Evolutionary conservation across 495 filamentous ascomycete species (phyloP).

Genomic region (Chaetomium cochliodes): DNA sequence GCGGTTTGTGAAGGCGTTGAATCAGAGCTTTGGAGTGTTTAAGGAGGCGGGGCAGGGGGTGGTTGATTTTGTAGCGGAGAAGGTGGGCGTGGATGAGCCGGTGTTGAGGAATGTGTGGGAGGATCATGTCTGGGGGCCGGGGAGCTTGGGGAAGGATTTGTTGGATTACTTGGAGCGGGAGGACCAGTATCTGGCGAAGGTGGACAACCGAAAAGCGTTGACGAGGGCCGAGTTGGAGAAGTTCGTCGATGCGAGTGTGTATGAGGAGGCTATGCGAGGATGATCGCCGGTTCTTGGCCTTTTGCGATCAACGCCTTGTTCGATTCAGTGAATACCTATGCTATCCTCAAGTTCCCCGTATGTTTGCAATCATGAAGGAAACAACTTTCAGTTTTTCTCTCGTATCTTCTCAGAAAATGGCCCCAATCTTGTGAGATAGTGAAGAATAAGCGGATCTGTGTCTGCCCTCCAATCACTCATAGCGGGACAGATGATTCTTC

Average conservation of each 20-base stretch:
- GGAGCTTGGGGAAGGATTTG: conserved; percentile 36
- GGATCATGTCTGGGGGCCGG: conserved; percentile 42
- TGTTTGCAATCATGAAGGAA: too few relatives aligned
- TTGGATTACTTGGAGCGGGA: conserved; percentile 41
- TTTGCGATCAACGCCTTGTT: too few relatives aligned
- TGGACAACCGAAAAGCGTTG: conserved; percentile 30
- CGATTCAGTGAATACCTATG: too few relatives aligned
- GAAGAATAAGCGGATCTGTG: too few relatives aligned
- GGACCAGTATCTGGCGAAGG: conserved; percentile 40
- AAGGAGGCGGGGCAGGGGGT: conserved; percentile 36
- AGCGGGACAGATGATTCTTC: conserved; percentile 38
- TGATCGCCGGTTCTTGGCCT: neutral
- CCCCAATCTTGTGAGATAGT: too few relatives aligned
- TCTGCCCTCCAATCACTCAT: conserved; percentile 25
- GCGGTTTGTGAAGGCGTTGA: conserved; percentile 40
- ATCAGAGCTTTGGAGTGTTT: conserved; percentile 40
- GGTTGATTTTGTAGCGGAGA: conserved; percentile 31
- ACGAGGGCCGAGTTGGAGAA: conserved; percentile 36
- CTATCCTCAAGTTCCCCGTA: too few relatives aligned
- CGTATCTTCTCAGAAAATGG: too few relatives aligned
- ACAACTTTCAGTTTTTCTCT: too few relatives aligned
- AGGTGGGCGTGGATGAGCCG: conserved; percentile 33
- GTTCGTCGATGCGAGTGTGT: conserved; percentile 37
- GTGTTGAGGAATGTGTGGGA: conserved; percentile 43
- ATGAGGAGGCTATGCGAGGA: conserved; percentile 20